These are phyloP conservation scores for Alternaria sp. DNA, from an alignment of 2,329 filamentous ascomycete species.

Conservation along the genomic window DNA sequence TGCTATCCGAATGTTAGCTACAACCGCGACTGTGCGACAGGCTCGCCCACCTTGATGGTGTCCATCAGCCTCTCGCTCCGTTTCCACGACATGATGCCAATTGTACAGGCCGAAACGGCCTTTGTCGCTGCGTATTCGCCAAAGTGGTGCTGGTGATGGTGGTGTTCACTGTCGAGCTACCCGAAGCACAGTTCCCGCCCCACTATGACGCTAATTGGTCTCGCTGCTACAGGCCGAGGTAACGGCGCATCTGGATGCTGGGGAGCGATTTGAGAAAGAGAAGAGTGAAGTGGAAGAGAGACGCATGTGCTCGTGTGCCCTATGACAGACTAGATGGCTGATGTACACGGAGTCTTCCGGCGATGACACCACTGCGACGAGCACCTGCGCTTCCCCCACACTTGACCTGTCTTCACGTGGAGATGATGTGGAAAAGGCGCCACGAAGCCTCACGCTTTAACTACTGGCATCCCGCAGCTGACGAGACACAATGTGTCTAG, in stretches of 20 bases:
- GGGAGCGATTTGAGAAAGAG: slow-evolving; percentile 3
- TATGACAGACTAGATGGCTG: slow-evolving; percentile 4
- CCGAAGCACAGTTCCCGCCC: slow-evolving; percentile 28
- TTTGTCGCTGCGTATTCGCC: slow-evolving; percentile 37
- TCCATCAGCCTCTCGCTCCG: slow-evolving; percentile 90
- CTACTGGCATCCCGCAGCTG: slow-evolving; percentile 17
- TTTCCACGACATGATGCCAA: slow-evolving; percentile 85
- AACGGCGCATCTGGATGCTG: slow-evolving; percentile 11
- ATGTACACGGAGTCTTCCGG: slow-evolving; percentile 16
- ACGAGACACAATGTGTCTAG: slow-evolving; percentile 25
- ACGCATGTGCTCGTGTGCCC: slow-evolving; percentile 1
- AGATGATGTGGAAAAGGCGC: slow-evolving; percentile 24
- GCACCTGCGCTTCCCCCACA: slow-evolving; percentile 34
- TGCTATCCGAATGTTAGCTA: slow-evolving; percentile 57
- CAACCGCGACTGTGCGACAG: slow-evolving; percentile 5
- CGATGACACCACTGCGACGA: slow-evolving; percentile 26
- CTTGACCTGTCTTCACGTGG: slow-evolving; percentile 41
- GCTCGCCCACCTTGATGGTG: slow-evolving; percentile 71
- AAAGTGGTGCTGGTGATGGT: slow-evolving; percentile 30
- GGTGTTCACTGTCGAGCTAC: slow-evolving; percentile 16
- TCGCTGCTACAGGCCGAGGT: slow-evolving; percentile 38
- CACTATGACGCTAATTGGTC: slow-evolving; percentile 43
- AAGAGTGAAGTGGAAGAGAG: slow-evolving; percentile 4
- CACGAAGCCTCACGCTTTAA: slow-evolving; percentile 1
- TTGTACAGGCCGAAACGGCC: slow-evolving; percentile 45